These are phyloP conservation scores for Quambalaria eucalypti DNA, from an alignment of 1,284 basidiomycete species.

Conservation along the genomic window DNA sequence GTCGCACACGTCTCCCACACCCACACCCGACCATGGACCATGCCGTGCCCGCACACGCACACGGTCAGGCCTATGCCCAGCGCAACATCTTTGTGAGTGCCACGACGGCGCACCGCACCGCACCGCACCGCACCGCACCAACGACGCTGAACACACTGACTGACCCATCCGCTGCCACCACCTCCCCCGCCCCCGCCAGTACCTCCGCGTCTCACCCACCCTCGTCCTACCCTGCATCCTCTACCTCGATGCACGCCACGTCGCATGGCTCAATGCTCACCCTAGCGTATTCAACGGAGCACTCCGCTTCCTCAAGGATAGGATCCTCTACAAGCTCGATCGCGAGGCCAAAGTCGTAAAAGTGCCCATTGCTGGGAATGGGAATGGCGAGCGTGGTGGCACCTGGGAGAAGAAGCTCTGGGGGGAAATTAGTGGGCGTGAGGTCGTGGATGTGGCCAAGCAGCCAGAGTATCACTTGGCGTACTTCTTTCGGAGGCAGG, in stretches of 20 bases:
- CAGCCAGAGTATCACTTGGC: constrained; percentile 44
- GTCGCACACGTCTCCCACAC: too few relatives aligned
- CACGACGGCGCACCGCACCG: too few relatives aligned
- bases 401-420: not conserved
- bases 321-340: constrained; percentile 43
- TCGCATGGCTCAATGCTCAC: constrained; percentile 47
- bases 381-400: not conserved
- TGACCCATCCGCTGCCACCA: not conserved
- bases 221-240: constrained; percentile 47
- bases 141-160: not conserved
- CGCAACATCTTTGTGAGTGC: not conserved
- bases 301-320: constrained; percentile 34
- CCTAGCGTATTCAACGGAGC: constrained; percentile 20
- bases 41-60: too few relatives aligned
- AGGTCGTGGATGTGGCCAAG: constrained; percentile 46
- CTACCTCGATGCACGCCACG: constrained; percentile 47
- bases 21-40: too few relatives aligned
- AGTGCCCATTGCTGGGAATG: constrained; percentile 29
- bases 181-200: constrained; percentile 38
- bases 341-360: constrained; percentile 30
- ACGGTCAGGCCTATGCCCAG: not conserved
- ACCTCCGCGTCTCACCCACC: constrained; percentile 46
- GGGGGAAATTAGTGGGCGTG: constrained; percentile 27
- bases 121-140: not conserved
- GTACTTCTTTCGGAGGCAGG: constrained; percentile 47